Percentiles rank a stretch among this genome's conserved stretches.
Conservation (phyloP, 805 yeast genomes). For the Grigorovia transvaalensis region DNA sequence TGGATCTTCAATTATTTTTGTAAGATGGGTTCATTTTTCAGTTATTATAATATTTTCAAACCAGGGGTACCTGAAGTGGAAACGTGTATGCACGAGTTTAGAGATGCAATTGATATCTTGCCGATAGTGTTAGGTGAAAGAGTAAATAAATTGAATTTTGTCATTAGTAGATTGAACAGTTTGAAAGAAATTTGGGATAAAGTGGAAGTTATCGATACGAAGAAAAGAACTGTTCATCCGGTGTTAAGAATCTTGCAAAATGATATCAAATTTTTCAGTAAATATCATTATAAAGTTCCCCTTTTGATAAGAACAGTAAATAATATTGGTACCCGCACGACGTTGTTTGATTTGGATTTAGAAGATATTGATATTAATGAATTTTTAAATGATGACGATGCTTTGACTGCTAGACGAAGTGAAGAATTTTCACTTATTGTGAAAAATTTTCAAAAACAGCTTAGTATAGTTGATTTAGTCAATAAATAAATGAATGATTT, state of each 20-base stretch:
- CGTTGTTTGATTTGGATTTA: not conserved
- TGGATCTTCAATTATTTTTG: conserved; percentile 14
- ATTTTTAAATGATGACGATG: conserved; percentile 3
- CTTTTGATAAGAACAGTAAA: conserved; percentile 6
- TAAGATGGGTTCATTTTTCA: conserved; percentile 17
- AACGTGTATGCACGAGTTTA: conserved; percentile 14
- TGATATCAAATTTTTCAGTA: conserved; percentile 14
- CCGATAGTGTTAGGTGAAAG: conserved; percentile 11
- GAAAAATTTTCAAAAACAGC: conserved; percentile 13
- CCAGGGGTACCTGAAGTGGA: conserved; percentile 9
- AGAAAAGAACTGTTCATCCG: conserved; percentile 17
- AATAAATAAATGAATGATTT: not conserved
- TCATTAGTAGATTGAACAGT: conserved; percentile 14
- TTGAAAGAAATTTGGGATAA: conserved; percentile 17
- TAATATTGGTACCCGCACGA: not conserved
- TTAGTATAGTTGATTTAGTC: conserved; percentile 10
- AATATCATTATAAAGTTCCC: conserved; percentile 5
- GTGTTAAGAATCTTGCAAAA: conserved; percentile 18
- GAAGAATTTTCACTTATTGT: conserved; percentile 12
- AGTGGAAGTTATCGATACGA: conserved; percentile 14
- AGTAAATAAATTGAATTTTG: conserved; percentile 5
- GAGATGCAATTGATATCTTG: conserved; percentile 12
- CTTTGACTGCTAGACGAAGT: conserved; percentile 1
- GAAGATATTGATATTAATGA: conserved; percentile 3
- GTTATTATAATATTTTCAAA: conserved; percentile 17